These are phyloP conservation scores for Dichomitus squalens DNA, from an alignment of 1,284 basidiomycete species.

Conservation along the genomic window DNA sequence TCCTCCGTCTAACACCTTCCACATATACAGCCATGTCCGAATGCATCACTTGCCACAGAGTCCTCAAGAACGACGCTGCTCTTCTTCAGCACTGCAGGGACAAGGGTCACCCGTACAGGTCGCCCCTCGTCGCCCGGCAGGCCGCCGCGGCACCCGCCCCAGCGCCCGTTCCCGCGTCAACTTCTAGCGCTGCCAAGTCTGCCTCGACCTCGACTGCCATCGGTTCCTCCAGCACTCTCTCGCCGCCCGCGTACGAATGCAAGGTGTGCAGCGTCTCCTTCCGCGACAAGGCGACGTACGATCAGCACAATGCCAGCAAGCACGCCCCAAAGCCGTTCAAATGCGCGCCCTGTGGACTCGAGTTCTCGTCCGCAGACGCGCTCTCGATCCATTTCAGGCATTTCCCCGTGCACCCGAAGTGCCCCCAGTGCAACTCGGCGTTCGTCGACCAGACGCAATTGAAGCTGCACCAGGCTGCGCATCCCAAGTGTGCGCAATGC, in stretches of 20 bases:
- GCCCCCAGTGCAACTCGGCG: slow-evolving; percentile 11
- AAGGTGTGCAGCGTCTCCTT: slow-evolving; percentile 10
- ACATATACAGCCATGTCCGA: slow-evolving; percentile 2
- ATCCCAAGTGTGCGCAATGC: slow-evolving; percentile 18
- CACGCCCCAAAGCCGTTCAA: slow-evolving; percentile 13
- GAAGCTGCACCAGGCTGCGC: slow-evolving; percentile 9
- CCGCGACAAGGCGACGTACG: slow-evolving; percentile 1
- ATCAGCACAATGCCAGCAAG: slow-evolving; percentile 3
- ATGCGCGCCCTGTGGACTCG: slow-evolving; percentile 17
- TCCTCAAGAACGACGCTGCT: slow-evolving; percentile 11
- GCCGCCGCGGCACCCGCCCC: neutral
- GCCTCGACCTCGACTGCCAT: neutral
- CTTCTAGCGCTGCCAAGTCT: neutral
- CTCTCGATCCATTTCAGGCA: slow-evolving; percentile 13
- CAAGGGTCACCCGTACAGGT: slow-evolving; percentile 11
- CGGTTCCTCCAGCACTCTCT: neutral
- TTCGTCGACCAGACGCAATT: slow-evolving; percentile 18
- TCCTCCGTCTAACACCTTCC: neutral
- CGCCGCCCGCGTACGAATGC: slow-evolving; percentile 10
- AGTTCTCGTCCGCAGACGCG: slow-evolving; percentile 19
- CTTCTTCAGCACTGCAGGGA: slow-evolving; percentile 18
- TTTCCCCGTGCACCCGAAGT: slow-evolving; percentile 16
- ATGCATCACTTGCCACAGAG: slow-evolving; percentile 11
- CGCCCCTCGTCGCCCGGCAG: neutral
- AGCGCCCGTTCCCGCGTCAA: neutral